A percentile compares a stretch with the other conserved stretches of the same genome.
These are phyloP conservation scores for Leccinum incarnatum DNA, from an alignment of 768 basidiomycete species.

Conservation along the genomic window DNA sequence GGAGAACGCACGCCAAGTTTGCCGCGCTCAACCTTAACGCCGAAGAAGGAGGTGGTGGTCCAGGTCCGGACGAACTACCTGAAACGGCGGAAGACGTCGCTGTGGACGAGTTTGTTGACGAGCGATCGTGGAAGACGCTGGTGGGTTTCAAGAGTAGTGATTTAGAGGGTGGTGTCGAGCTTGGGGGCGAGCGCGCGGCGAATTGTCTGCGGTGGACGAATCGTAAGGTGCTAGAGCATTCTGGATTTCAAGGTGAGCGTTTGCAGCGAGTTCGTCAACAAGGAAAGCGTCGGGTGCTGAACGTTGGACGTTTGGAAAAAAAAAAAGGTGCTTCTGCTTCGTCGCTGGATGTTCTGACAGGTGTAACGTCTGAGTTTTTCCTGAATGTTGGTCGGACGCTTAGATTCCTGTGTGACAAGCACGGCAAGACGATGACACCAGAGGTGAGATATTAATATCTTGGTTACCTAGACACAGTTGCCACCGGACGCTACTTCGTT, in stretches of 20 bases:
- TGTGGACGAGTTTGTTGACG: constrained; percentile 45
- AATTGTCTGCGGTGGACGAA: constrained; percentile 73
- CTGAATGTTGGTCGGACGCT: constrained; percentile 86
- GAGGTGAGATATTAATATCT: constrained; percentile 59
- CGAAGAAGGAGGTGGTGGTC: constrained; percentile 33
- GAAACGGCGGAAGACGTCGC: constrained; percentile 33
- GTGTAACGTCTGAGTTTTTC: constrained; percentile 78
- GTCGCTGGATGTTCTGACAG: constrained; percentile 73
- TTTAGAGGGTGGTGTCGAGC: constrained; percentile 39
- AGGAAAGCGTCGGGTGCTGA: constrained; percentile 2
- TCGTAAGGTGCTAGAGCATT: constrained; percentile 80
- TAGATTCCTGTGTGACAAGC: constrained; percentile 77
- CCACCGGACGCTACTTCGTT: neutral
- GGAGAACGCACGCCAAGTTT: constrained; percentile 72
- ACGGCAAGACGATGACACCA: constrained; percentile 72
- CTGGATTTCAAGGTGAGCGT: constrained; percentile 83
- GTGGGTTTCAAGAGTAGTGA: constrained; percentile 16
- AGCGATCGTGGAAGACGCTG: constrained; percentile 53
- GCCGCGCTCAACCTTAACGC: constrained; percentile 46
- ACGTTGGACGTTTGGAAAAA: neutral
- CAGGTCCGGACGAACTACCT: constrained; percentile 33
- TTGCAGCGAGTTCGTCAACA: neutral
- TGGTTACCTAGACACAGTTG: neutral
- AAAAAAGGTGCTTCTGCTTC: constrained; percentile 65
- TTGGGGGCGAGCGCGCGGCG: constrained; percentile 58